Percentiles rank a stretch among this genome's conserved stretches.
phyloP scores from a whole-genome alignment of 257 asterid species.

The Fraxinus quadrangulata region DNA sequence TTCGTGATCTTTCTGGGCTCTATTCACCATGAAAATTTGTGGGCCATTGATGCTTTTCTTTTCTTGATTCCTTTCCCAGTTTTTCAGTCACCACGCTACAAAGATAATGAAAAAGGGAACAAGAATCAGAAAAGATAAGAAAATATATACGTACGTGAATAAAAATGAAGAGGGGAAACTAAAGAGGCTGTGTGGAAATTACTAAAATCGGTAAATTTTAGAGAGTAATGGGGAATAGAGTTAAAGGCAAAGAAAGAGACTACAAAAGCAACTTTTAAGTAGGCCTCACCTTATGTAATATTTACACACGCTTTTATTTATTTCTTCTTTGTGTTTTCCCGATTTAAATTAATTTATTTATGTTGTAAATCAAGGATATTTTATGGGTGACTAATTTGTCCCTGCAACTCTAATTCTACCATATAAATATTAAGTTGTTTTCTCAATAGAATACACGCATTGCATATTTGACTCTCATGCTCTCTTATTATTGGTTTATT shows the following conservation, averaged over 20 bases:
- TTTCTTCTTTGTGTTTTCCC: not conserved
- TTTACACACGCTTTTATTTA: not conserved
- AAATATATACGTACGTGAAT: slow-evolving; percentile 7
- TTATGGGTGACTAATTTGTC: too few relatives aligned
- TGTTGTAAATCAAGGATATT: too few relatives aligned
- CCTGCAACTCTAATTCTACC: too few relatives aligned
- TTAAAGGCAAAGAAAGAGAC: slow-evolving; percentile 39
- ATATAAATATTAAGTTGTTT: too few relatives aligned
- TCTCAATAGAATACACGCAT: too few relatives aligned
- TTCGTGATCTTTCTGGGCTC: not conserved
- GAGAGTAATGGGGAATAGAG: slow-evolving; percentile 23
- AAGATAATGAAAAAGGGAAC: not conserved
- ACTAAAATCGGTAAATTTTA: not conserved
- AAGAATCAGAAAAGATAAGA: slow-evolving; percentile 15
- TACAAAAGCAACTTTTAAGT: slow-evolving; percentile 39
- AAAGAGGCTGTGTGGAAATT: slow-evolving; percentile 11
- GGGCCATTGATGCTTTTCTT: not conserved
- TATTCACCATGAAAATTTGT: not conserved
- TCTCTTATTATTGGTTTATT: not conserved
- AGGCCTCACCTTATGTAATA: slow-evolving; percentile 10
- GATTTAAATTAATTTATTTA: too few relatives aligned
- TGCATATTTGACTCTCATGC: not conserved
- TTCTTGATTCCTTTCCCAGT: too few relatives aligned
- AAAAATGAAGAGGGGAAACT: slow-evolving; percentile 25
- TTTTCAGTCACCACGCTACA: too few relatives aligned